phyloP scores from a whole-genome alignment of 1,139 yeast genomes.

The Scheffersomyces titani region DNA sequence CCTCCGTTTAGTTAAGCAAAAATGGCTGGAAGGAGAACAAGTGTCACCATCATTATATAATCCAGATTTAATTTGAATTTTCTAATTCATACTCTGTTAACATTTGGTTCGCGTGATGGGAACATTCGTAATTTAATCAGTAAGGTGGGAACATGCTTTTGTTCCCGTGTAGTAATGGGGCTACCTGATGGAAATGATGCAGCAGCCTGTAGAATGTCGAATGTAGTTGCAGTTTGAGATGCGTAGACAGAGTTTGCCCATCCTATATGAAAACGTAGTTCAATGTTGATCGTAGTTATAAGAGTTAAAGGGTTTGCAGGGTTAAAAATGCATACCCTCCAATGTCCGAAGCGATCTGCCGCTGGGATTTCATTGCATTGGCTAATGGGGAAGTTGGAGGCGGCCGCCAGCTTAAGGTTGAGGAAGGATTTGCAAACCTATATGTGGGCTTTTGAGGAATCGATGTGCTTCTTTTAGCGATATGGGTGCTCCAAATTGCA shows the following conservation, averaged over 20 bases:
- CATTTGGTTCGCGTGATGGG: conserved; percentile 51
- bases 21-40: conserved; percentile 55
- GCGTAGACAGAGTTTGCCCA: neutral
- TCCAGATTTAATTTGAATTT: conserved; percentile 20
- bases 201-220: neutral
- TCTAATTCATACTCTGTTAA: conserved; percentile 7
- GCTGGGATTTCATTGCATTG: neutral
- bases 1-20: conserved; percentile 48
- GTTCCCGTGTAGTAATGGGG: neutral
- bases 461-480: neutral
- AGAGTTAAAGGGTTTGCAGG: neutral
- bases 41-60: conserved; percentile 36
- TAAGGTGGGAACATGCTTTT: neutral
- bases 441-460: neutral
- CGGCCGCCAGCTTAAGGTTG: neutral
- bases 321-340: neutral
- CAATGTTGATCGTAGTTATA: neutral
- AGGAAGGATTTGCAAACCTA: neutral
- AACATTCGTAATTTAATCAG: conserved; percentile 18
- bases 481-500: neutral
- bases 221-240: neutral
- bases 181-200: neutral
- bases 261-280: neutral
- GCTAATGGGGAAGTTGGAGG: neutral
- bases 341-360: neutral